phyloP scores from a whole-genome alignment of 2,329 filamentous ascomycete species.

The Trichophyton schoenleinii region DNA sequence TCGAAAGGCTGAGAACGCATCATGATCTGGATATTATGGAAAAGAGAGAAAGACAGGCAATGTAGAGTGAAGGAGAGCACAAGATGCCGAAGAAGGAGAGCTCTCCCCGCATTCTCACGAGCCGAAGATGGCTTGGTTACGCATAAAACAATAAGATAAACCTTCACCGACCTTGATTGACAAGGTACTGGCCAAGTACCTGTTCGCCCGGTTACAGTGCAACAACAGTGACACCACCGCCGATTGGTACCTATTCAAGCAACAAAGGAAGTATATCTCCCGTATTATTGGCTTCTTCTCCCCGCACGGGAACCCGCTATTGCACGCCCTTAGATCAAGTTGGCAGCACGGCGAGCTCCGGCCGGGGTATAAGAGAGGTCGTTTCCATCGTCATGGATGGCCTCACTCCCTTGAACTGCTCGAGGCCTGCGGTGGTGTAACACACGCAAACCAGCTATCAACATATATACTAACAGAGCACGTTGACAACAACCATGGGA shows the following conservation, averaged over 20 bases:
- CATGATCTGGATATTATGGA: no score
- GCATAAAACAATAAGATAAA: not conserved
- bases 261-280: not conserved
- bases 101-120: not conserved
- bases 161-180: not conserved
- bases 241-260: not conserved
- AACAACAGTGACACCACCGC: not conserved
- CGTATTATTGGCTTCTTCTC: not conserved
- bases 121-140: constrained; percentile 1
- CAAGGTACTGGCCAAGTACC: not conserved
- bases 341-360: not conserved
- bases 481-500: constrained; percentile 21
- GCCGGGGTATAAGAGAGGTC: not conserved
- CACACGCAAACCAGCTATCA: not conserved
- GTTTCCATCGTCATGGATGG: not conserved
- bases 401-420: not conserved
- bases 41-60: not conserved
- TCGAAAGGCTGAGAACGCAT: no score
- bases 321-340: not conserved
- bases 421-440: not conserved
- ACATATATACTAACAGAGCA: not conserved
- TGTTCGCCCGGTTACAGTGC: not conserved
- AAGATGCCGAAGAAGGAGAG: not conserved
- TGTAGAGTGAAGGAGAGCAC: not conserved
- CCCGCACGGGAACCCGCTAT: not conserved